Base-by-base conservation (phyloP, 306 rosid genomes). In the Mimosa bimucronata region DNA sequence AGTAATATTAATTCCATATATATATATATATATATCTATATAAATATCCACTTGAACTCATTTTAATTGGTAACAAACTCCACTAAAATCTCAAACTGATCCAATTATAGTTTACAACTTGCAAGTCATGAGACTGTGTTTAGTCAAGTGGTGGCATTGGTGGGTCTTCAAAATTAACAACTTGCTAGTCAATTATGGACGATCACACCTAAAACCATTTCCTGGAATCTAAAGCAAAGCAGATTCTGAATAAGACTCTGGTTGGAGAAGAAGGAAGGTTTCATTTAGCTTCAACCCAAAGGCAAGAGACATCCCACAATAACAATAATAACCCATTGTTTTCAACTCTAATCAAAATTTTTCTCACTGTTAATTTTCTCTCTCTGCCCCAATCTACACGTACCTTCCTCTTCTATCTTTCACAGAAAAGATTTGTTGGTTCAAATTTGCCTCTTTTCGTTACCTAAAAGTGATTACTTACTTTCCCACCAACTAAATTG, bases 211-310 rank as follows among this genome's bases (percentile, higher is more conserved):
- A 70, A 48, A 8, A 9, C 55, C 81, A 41, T 40, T 75, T 70
- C 10, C 67, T 5, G 60, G 31, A 12, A 26, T 50, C 25, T 42
- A 66, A 68, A 70, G 81, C 72, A 58, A 75, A 23, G 25, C 15
- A 44, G 1, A 28, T 7, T 19, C 28, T 80, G 74, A 83, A 58
- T 42, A 23, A 57, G 76, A 55, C 60, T 72, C 30, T 46, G 58
- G 80, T 66, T 34, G 58, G 60, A 29, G 66, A 29, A 29, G 66
- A 29, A 73, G 62, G 78, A 74, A 74, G 76, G 81, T 72, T 74
- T 85, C 62, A 21, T 80, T 75, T 85, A 78, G 25, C 80, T 79
- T 85, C 46, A 45, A 30, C 77, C 58, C 30, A 18, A 78, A 78
- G 83, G 68, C 58, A 73, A 64, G 67, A 14, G n/a, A 61, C n/a